phyloP scores from a whole-genome alignment of 441 rosid species.

The Jatropha podagrica region DNA sequence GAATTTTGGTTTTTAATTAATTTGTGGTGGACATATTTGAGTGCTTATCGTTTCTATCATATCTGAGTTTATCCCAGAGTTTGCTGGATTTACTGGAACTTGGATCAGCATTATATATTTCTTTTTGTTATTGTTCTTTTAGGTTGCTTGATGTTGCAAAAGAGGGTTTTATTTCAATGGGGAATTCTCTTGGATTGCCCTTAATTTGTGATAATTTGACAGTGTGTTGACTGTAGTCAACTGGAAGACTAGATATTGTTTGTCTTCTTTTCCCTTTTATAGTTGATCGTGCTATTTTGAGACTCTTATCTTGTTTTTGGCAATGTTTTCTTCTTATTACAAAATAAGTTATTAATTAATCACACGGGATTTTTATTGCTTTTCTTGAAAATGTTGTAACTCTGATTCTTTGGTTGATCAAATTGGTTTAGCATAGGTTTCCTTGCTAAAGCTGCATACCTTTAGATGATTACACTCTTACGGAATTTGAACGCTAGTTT shows the following conservation, averaged over 20 bases:
- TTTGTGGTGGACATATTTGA: slow-evolving; percentile 2
- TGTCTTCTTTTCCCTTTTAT: not conserved
- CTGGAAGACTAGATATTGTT: not conserved
- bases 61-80: slow-evolving; percentile 18
- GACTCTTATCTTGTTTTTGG: not conserved
- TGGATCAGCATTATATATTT: not conserved
- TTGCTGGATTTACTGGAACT: slow-evolving; percentile 17
- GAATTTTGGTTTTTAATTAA: not conserved
- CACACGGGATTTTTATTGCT: not conserved
- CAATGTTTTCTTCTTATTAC: not conserved
- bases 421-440: not conserved
- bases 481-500: slow-evolving; percentile 6
- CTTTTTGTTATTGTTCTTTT: not conserved
- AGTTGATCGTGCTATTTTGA: not conserved
- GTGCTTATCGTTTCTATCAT: slow-evolving; percentile 15
- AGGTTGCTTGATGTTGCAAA: slow-evolving; percentile 1
- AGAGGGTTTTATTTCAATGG: not conserved
- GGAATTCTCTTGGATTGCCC: not conserved
- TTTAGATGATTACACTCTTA: not conserved
- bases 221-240: slow-evolving; percentile 24
- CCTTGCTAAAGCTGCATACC: not conserved
- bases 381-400: not conserved
- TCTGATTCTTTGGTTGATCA: not conserved
- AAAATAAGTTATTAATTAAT: not conserved
- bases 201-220: slow-evolving; percentile 14